Evolutionary conservation across 2,329 filamentous ascomycete genomes (phyloP).

Genomic region (Aspergillus jensenii): DNA sequence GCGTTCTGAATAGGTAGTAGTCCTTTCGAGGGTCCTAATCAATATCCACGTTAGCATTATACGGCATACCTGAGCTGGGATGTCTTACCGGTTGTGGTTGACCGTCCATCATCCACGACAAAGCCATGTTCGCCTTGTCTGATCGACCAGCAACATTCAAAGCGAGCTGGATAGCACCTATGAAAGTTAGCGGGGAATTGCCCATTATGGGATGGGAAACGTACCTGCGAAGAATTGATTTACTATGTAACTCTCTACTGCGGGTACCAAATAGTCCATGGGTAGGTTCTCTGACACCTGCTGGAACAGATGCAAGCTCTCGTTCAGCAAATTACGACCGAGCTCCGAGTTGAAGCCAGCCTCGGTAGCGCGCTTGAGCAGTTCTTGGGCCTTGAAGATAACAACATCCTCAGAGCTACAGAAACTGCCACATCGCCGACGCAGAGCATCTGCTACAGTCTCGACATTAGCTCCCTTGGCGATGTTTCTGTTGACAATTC

Average conservation of each 20-base stretch:
- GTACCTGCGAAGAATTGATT: slow-evolving; percentile 81
- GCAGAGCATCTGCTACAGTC: slow-evolving; percentile 90
- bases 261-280: slow-evolving; percentile 74
- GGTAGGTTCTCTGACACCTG: slow-evolving; percentile 82
- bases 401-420: slow-evolving; percentile 96
- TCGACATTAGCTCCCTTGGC: slow-evolving; percentile 96
- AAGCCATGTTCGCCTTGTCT: slow-evolving; percentile 81
- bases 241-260: slow-evolving; percentile 74
- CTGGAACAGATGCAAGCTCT: slow-evolving; percentile 84
- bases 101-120: slow-evolving; percentile 85
- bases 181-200: neutral
- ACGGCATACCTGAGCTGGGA: neutral
- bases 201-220: neutral
- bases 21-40: slow-evolving; percentile 64
- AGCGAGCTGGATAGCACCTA: slow-evolving; percentile 74
- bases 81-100: slow-evolving; percentile 57
- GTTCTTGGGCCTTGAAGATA: slow-evolving; percentile 97
- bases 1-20: slow-evolving; percentile 69
- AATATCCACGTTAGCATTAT: slow-evolving; percentile 12
- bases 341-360: slow-evolving; percentile 71
- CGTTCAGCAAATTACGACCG: slow-evolving; percentile 77
- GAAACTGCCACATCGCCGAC: slow-evolving; percentile 91
- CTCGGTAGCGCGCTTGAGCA: slow-evolving; percentile 83
- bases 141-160: slow-evolving; percentile 78
- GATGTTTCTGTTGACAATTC: slow-evolving; percentile 97